Base-by-base conservation (phyloP, 176 grass and related monocot species). In the Juncus effusus region DNA sequence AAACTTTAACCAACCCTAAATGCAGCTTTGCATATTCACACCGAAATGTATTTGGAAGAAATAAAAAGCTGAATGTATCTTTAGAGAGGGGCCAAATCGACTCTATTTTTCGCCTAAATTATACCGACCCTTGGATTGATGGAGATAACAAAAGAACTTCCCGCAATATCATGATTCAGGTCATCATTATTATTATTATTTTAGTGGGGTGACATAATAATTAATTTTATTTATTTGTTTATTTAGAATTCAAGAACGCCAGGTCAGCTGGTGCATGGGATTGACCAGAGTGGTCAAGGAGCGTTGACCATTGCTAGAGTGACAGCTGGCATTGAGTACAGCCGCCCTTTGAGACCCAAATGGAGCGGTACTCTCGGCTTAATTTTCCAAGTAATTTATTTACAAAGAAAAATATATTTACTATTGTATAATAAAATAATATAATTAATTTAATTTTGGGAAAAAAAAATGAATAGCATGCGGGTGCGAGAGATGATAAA, bases 141-240 rank as follows among this genome's bases (percentile, higher is more conserved):
- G 81, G 85, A 5, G 95, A 99, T 69, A 99, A 94, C 38, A 99
- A 87, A 84, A 90, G 89, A 76, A 99, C 89, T 13, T 99, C 95
- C 14, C 85, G 83, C 75, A 77, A 61, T 53, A 62, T 85, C 53
- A 94, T 94, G 89, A 42, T 94, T 85, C 95, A 94, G 86, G 89
- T 99, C 72, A 76, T 59, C 65, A 64, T 49, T 49, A 62, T 83
- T 55, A 55, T 12, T n/a, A 40, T 54, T 11, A 4, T 67, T 13
- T 66, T 67, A 10, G 35, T 42, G 51, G 59, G 42, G 40, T 28
- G 37, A 63, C 5, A n/a, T 15, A 42, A 7, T 56, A 4, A 14
- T 52, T 44, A 60, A 36, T 72, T 58, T 10, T 65, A 47, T 61
- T 62, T 16, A 66, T 35, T 73, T 83, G 78, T 53, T 50, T 40